Evolutionary conservation across 2,329 filamentous ascomycete genomes (phyloP).

Genomic region (Xylaria sp.): DNA sequence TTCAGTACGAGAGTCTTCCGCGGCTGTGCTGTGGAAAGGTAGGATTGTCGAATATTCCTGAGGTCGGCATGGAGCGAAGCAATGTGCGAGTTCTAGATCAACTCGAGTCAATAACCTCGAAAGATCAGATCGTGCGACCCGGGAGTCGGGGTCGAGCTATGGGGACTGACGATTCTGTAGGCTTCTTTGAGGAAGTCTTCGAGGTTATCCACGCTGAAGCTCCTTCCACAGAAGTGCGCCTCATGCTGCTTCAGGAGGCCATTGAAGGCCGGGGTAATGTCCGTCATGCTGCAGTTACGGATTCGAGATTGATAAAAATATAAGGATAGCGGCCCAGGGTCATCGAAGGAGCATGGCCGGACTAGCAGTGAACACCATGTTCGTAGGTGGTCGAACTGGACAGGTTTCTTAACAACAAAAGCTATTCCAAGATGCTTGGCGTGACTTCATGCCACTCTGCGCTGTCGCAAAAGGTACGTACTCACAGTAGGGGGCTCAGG

Average conservation of each 20-base stretch:
- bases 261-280: conserved; percentile 77
- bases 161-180: conserved; percentile 79
- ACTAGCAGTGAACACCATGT: not conserved
- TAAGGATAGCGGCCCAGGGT: not conserved
- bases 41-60: conserved; percentile 84
- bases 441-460: conserved; percentile 30
- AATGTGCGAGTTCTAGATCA: conserved; percentile 78
- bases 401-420: not conserved
- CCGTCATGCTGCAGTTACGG: conserved; percentile 55
- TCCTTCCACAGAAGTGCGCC: conserved; percentile 58
- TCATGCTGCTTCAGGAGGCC: conserved; percentile 70
- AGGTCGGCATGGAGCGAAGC: conserved; percentile 82
- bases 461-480: not conserved
- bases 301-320: not conserved
- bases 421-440: conserved; percentile 21
- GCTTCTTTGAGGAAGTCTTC: conserved; percentile 95
- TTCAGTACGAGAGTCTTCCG: conserved; percentile 63
- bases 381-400: not conserved
- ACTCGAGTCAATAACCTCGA: conserved; percentile 32
- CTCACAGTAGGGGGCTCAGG: not conserved
- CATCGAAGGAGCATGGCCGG: not conserved
- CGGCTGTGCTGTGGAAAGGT: conserved; percentile 82
- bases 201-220: conserved; percentile 63
- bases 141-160: not conserved
- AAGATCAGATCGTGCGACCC: not conserved